Evolutionary conservation across 352 stramenopile genomes (phyloP).

Genomic region (Globisporangium radiosum): DNA sequence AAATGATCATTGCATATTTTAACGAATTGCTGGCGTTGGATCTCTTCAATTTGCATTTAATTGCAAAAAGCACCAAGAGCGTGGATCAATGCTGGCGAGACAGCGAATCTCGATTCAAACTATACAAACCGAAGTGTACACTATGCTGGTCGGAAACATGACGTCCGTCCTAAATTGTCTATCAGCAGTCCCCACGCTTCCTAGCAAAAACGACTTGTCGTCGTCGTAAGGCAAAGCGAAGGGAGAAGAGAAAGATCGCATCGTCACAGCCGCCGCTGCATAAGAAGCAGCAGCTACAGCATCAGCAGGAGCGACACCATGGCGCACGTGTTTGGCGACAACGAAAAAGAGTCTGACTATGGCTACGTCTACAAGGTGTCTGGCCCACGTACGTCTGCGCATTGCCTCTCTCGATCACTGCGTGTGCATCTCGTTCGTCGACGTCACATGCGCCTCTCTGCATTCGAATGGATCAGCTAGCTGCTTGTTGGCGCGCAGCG

Average conservation of each 20-base stretch:
- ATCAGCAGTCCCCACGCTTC: neutral
- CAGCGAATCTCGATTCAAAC: too few species aligned
- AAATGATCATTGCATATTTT: too few species aligned
- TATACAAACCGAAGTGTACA: neutral
- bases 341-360: constrained; percentile 92
- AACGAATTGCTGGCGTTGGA: too few species aligned
- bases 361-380: constrained; percentile 99
- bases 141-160: neutral
- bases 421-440: neutral
- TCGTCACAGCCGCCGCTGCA: neutral
- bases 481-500: neutral
- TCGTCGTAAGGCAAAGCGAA: neutral
- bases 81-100: too few species aligned
- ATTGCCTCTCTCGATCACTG: neutral
- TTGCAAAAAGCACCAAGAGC: too few species aligned
- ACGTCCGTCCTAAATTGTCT: neutral
- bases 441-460: too few species aligned
- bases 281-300: neutral
- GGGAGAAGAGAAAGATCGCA: constrained; percentile 8
- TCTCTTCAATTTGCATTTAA: too few species aligned
- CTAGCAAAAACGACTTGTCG: neutral
- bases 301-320: constrained; percentile 28
- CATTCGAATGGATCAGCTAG: neutral
- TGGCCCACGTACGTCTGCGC: constrained; percentile 86
- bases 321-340: constrained; percentile 82